phyloP scores from a whole-genome alignment of 2,329 filamentous ascomycete genomes.

The Trichoderma asperellum region DNA sequence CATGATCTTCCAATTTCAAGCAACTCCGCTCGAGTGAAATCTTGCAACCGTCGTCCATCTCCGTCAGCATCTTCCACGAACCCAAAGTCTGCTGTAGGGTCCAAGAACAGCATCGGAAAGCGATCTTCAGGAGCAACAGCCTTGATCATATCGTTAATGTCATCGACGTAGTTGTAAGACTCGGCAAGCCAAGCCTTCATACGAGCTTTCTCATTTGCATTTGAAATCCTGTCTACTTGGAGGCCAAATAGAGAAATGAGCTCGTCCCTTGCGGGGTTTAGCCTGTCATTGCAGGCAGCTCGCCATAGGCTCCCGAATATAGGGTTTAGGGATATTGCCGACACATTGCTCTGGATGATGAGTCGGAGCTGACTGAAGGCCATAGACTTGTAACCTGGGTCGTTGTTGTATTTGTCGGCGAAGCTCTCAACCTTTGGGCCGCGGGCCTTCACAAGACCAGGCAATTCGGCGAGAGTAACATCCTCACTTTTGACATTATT shows the following conservation, averaged over 20 bases:
- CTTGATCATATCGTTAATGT: conserved; percentile 47
- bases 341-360: conserved; percentile 51
- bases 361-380: conserved; percentile 46
- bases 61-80: conserved; percentile 28
- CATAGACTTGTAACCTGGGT: conserved; percentile 44
- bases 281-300: conserved; percentile 52
- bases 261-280: conserved; percentile 45
- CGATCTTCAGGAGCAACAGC: conserved; percentile 43
- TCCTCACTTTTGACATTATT: conserved; percentile 26
- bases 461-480: conserved; percentile 35
- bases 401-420: conserved; percentile 46
- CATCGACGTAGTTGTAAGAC: conserved; percentile 53
- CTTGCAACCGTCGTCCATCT: conserved; percentile 35
- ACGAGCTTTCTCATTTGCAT: conserved; percentile 40
- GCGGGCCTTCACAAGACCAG: conserved; percentile 34
- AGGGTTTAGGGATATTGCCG: conserved; percentile 52
- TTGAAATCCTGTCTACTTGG: conserved; percentile 43
- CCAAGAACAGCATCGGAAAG: conserved; percentile 55
- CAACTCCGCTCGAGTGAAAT: conserved; percentile 51
- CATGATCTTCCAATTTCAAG: conserved; percentile 58
- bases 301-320: conserved; percentile 57
- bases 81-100: conserved; percentile 50
- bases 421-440: conserved; percentile 41
- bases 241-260: conserved; percentile 49
- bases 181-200: conserved; percentile 56